Percentiles rank a stretch among this genome's conserved stretches.
phyloP scores from a whole-genome alignment of 73 alveolate genomes.

The Tetrahymena borealis region DNA sequence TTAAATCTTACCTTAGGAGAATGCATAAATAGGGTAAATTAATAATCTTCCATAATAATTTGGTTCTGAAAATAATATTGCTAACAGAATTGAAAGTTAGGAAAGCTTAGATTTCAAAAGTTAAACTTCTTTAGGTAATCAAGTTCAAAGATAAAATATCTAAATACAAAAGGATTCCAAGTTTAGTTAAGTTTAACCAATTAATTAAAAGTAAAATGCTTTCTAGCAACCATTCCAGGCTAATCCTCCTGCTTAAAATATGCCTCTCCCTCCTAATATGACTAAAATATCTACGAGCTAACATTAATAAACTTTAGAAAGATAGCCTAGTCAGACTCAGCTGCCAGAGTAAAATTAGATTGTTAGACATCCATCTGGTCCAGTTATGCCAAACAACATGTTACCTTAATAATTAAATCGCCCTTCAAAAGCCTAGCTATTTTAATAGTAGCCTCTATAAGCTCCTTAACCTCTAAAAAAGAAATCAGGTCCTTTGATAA shows the following conservation, averaged over 20 bases:
- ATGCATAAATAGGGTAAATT: not conserved
- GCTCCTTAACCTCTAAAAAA: not conserved
- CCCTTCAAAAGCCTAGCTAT: not conserved
- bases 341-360: too few relatives aligned
- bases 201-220: not conserved
- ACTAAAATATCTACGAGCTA: too few relatives aligned
- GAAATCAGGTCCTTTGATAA: not conserved
- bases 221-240: not conserved
- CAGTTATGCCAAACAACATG: not conserved
- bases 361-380: not conserved
- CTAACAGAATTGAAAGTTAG: not conserved
- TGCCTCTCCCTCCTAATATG: too few relatives aligned
- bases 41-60: not conserved
- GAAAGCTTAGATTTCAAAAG: not conserved
- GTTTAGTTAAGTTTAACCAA: not conserved
- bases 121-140: not conserved
- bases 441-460: not conserved
- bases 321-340: too few relatives aligned
- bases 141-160: not conserved
- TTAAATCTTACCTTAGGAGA: not conserved
- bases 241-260: not conserved
- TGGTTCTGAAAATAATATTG: not conserved
- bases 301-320: too few relatives aligned
- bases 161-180: not conserved
- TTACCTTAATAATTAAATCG: not conserved